Percentiles rank a stretch among this genome's conserved stretches.
phyloP scores from a whole-genome alignment of 371 early-diverging fungal genomes.

The Capillidium heterosporum region DNA sequence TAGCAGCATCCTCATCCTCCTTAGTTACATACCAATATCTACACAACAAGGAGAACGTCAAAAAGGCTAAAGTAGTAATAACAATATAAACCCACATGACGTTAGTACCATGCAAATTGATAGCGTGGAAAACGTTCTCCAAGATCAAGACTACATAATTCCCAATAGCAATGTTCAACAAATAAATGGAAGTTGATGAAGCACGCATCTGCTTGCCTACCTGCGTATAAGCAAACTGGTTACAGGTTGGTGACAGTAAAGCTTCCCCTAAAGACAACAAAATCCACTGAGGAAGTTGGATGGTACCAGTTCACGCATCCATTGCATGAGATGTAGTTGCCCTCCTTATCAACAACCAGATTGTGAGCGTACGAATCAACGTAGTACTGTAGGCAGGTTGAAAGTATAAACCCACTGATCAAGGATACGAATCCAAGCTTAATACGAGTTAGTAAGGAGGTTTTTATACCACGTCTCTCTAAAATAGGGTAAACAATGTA shows the following conservation, averaged over 20 bases:
- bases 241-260: slow-evolving; percentile 30
- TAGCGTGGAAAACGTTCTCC: too few relatives aligned
- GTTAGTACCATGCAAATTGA: background rate
- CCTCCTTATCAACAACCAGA: background rate
- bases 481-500: slow-evolving; percentile 1
- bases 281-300: slow-evolving; percentile 31
- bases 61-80: background rate
- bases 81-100: slow-evolving; percentile 1
- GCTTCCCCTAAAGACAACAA: slow-evolving; percentile 33
- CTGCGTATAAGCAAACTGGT: slow-evolving; percentile 17
- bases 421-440: background rate
- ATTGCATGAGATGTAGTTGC: slow-evolving; percentile 6
- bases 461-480: background rate
- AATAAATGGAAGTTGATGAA: slow-evolving; percentile 17
- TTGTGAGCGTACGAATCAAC: background rate
- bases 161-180: slow-evolving; percentile 15
- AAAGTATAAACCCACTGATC: background rate
- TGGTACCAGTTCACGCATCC: slow-evolving; percentile 12
- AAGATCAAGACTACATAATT: background rate
- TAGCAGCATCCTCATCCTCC: background rate
- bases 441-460: background rate
- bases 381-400: background rate
- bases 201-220: slow-evolving; percentile 3
- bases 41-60: background rate
- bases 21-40: background rate